These are phyloP conservation scores for Delonix regia DNA, from an alignment of 306 rosid genomes.

Conservation along the genomic window DNA sequence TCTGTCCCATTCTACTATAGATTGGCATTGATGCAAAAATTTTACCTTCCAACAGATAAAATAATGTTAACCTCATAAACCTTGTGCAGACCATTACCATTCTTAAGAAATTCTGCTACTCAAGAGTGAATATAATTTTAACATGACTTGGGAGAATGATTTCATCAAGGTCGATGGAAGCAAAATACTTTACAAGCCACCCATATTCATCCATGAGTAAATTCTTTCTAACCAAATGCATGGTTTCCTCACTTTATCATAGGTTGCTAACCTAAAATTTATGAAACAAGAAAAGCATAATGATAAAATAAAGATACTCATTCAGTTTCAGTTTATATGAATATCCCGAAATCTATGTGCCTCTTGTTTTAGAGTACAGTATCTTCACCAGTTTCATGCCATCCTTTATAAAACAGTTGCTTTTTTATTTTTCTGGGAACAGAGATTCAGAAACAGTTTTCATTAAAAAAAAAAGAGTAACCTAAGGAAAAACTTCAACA, in stretches of 20 bases:
- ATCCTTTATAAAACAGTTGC: not conserved
- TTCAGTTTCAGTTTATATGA: not conserved
- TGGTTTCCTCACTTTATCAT: slow-evolving; percentile 13
- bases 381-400: not conserved
- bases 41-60: not conserved
- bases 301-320: not conserved
- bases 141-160: not conserved
- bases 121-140: not conserved
- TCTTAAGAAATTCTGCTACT: not conserved
- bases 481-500: not conserved
- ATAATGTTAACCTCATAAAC: not conserved
- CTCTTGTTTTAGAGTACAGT: not conserved
- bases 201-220: not conserved
- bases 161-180: not conserved
- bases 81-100: not conserved
- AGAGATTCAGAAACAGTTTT: not conserved
- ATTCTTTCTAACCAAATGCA: not conserved
- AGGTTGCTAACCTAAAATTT: not conserved
- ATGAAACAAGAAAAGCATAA: not conserved
- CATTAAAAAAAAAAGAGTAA: not conserved
- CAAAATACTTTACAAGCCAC: not conserved
- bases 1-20: not conserved
- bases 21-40: not conserved
- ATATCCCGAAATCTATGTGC: not conserved
- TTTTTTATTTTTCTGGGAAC: not conserved